Percentiles rank a stretch among this genome's conserved stretches.
These are phyloP conservation scores for Apocynum venetum DNA, from an alignment of 257 asterid genomes.

Conservation along the genomic window DNA sequence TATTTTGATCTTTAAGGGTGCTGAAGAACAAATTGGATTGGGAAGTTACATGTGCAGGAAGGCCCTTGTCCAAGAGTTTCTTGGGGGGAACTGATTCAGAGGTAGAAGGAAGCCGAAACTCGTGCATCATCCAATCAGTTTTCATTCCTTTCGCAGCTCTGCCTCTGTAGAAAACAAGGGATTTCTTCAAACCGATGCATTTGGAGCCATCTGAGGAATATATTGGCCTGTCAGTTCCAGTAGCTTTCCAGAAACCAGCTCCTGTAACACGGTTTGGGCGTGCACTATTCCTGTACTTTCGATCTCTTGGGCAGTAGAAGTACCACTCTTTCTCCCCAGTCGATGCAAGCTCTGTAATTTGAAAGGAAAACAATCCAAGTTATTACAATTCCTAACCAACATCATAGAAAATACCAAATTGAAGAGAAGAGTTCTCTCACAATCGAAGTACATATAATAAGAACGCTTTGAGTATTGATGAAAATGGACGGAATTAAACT, in stretches of 20 bases:
- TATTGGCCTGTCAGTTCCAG: constrained; percentile 76
- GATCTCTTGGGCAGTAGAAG: constrained; percentile 74
- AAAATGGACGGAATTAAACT: neutral
- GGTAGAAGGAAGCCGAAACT: constrained; percentile 58
- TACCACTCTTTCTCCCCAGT: constrained; percentile 82
- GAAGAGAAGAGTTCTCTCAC: neutral
- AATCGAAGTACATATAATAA: no score
- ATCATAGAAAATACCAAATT: neutral
- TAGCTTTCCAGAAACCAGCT: constrained; percentile 80
- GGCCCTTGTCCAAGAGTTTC: constrained; percentile 39
- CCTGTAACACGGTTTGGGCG: constrained; percentile 73
- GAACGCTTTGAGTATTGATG: neutral
- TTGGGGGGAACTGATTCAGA: constrained; percentile 34
- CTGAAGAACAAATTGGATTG: neutral
- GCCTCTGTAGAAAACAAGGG: constrained; percentile 72
- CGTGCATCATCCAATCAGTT: constrained; percentile 93
- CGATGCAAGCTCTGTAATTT: constrained; percentile 41
- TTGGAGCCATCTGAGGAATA: constrained; percentile 54
- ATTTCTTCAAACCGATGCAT: constrained; percentile 71
- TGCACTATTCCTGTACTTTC: constrained; percentile 66
- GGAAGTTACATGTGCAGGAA: constrained; percentile 46
- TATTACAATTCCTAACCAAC: neutral
- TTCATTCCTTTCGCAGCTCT: constrained; percentile 73
- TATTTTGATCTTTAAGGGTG: no score
- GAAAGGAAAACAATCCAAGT: neutral